phyloP scores from a whole-genome alignment of 176 grass and related monocot species.

The Musa acuminata region DNA sequence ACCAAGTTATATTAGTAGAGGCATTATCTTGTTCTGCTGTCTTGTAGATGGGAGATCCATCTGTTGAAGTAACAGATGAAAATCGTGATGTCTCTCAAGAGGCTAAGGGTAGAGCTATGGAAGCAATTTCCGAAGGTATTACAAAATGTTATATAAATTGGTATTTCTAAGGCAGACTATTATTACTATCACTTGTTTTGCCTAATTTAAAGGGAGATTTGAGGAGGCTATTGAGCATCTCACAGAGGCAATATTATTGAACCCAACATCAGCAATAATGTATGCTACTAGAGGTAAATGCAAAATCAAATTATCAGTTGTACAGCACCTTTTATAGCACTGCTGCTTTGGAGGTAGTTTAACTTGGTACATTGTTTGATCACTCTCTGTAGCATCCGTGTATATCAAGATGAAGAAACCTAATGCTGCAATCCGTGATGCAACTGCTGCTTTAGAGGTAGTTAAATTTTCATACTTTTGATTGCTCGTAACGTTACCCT shows the following conservation, averaged over 20 bases:
- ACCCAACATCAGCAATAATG: conserved; percentile 91
- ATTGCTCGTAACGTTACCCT: not conserved
- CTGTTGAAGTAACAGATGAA: conserved; percentile 73
- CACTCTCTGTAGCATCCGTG: conserved; percentile 47
- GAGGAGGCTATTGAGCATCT: conserved; percentile 82
- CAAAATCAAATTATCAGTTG: not conserved
- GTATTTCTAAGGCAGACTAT: not conserved
- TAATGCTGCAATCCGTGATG: conserved; percentile 84
- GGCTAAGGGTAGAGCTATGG: conserved; percentile 69
- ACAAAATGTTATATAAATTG: not conserved
- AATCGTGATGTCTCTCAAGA: conserved; percentile 84
- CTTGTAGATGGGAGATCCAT: conserved; percentile 74
- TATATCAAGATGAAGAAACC: conserved; percentile 99
- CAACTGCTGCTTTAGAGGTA: conserved; percentile 83
- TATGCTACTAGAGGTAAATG: conserved; percentile 73
- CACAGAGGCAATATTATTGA: conserved; percentile 74
- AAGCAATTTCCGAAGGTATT: conserved; percentile 82
- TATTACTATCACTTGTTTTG: not conserved
- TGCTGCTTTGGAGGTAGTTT: not conserved
- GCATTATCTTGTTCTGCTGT: not conserved
- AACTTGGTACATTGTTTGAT: not conserved
- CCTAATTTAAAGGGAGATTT: conserved; percentile 50
- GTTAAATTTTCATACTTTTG: conserved; percentile 5
- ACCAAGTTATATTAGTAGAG: not conserved
- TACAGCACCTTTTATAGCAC: not conserved